A percentile compares a stretch with the other conserved stretches of the same genome.
phyloP scores from a whole-genome alignment of 2,329 filamentous ascomycete species.

The Amauroascus verrucosus region DNA sequence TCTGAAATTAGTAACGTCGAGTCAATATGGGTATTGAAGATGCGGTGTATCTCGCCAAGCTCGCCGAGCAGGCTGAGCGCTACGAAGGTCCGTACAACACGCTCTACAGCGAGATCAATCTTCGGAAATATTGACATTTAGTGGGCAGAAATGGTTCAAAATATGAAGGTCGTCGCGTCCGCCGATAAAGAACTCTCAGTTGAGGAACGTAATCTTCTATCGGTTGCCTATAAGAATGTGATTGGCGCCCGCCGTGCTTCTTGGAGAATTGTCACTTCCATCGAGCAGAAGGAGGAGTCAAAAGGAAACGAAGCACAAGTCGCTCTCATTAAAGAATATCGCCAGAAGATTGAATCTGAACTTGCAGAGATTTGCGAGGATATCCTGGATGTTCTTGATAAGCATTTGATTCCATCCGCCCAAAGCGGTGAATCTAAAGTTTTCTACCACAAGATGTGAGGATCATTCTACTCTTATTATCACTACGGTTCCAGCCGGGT shows the following conservation, averaged over 20 bases:
- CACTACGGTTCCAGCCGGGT: constrained; percentile 1
- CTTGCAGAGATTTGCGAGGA: constrained; percentile 97
- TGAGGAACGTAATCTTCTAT: constrained; percentile 94
- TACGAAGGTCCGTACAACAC: constrained; percentile 75
- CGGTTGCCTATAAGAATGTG: constrained; percentile 98
- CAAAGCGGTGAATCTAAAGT: constrained; percentile 97
- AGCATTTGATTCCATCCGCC: constrained; percentile 87
- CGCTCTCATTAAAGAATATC: constrained; percentile 90
- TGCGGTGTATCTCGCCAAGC: constrained; percentile 98
- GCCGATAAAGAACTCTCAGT: constrained; percentile 74
- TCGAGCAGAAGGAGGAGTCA: constrained; percentile 99
- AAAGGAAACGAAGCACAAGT: constrained; percentile 95
- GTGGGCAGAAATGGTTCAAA: constrained; percentile 88
- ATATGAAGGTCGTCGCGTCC: constrained; percentile 97
- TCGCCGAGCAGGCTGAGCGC: constrained; percentile 99
- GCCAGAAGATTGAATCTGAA: constrained; percentile 94
- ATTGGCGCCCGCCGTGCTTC: constrained; percentile 93
- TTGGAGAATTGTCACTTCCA: constrained; percentile 96
- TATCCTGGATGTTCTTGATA: constrained; percentile 86
- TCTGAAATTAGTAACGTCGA: constrained; percentile 15
- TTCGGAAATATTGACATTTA: constrained; percentile 17
- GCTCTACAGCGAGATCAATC: not conserved
- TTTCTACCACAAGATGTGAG: constrained; percentile 99
- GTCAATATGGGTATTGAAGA: constrained; percentile 97
- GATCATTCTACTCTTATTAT: not conserved